Evolutionary conservation across 2,329 filamentous ascomycete species (phyloP).

Genomic region (Hypoxylon sp.): DNA sequence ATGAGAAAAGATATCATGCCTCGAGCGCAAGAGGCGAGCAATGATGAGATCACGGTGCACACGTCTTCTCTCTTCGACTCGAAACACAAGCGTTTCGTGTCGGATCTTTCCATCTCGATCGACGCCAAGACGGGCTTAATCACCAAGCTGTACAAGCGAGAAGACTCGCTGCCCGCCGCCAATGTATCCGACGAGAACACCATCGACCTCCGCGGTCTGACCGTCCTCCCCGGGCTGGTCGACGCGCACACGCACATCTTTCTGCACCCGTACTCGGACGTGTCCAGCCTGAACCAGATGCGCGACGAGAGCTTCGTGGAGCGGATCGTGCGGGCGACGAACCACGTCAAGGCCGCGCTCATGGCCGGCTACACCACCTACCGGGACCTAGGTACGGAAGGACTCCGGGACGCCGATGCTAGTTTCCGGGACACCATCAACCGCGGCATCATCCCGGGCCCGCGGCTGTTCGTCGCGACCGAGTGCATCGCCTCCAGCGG

Average conservation of each 20-base stretch:
- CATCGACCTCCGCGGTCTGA: constrained; percentile 66
- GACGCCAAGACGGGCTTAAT: constrained; percentile 45
- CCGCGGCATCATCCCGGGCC: constrained; percentile 65
- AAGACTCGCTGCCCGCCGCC: constrained; percentile 15
- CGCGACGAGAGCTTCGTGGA: constrained; percentile 70
- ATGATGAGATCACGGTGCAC: constrained; percentile 39
- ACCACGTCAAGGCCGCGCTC: constrained; percentile 64
- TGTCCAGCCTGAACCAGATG: constrained; percentile 58
- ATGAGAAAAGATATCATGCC: constrained; percentile 23
- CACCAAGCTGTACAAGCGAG: constrained; percentile 37
- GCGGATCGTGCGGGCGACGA: constrained; percentile 64
- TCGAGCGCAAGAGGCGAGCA: constrained; percentile 6
- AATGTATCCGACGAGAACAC: constrained; percentile 28
- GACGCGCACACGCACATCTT: constrained; percentile 70
- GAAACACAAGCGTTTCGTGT: constrained; percentile 41
- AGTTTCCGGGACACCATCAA: constrained; percentile 65
- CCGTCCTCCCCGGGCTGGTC: constrained; percentile 65
- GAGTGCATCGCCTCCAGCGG: constrained; percentile 62
- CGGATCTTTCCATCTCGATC: constrained; percentile 40
- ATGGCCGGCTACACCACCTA: constrained; percentile 70
- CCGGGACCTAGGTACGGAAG: constrained; percentile 67
- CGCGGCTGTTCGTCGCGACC: constrained; percentile 67
- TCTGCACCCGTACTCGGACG: constrained; percentile 60
- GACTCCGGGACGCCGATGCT: constrained; percentile 61
- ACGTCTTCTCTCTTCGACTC: constrained; percentile 48